Evolutionary conservation across 805 yeast species (phyloP), one percentile per base, ranked within the genome.

Genomic region (Ogataea saltuana): DNA sequence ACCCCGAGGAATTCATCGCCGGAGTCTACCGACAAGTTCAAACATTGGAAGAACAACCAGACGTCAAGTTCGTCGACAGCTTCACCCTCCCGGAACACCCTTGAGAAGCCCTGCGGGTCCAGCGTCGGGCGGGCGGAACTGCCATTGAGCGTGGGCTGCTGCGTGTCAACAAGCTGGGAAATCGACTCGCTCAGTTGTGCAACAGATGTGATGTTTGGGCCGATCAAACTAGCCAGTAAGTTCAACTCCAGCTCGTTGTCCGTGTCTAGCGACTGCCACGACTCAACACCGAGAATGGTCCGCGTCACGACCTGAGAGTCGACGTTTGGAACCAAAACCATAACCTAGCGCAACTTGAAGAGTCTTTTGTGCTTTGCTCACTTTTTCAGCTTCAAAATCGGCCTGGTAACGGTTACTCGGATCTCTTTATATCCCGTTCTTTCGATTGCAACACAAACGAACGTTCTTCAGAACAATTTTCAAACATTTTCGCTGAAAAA

Each of bases 1-100:
- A 46, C 37, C n/a, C 32, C 33, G 20, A 50, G 40, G n/a, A n/a
- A n/a, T n/a, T n/a, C n/a, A 25, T 41, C 46, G n/a, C 28, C 31
- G 3, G 34, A 10, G 31, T 45, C 39, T 2, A 41, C 20, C 6
- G 47, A 41, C 7, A 39, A 13, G 17, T 22, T 25, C 25, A 50
- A 13, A 13, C 43, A 42, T 28, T 33, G 43, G 32, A 37, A 22
- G 22, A 53, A 53, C 8, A 45, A 16, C 41, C 33, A 38, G 30
- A 42, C 22, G 22, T 43, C 39, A 15, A 40, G 22, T 19, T 41
- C 42, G 34, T 33, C 38, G 41, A 29, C 45, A 16, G 43, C 33
- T n/a, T 39, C 32, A 9, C 21, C 29, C 12, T 20, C 30, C 12
- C 12, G 12, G 33, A 41, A 41, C 37, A 37, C 12, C 32, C 33